Base-by-base conservation (phyloP, 805 yeast species). In the Scheffersomyces amazonensis region DNA sequence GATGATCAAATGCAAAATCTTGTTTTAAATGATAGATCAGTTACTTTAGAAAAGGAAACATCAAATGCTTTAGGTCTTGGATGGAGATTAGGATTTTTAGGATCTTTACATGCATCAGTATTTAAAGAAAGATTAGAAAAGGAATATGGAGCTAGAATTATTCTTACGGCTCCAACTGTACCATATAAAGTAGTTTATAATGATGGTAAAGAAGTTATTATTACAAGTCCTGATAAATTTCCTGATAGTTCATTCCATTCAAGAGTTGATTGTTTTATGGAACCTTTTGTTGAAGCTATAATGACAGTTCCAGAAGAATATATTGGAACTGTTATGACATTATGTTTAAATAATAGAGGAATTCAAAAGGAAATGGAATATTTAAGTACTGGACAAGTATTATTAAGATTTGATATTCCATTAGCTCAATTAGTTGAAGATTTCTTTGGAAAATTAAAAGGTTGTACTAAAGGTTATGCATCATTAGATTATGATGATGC, bases 21-120 rank as follows among this genome's bases (percentile, higher is more conserved):
- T 46, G 95, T 91, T 5, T 68, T 93, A 41, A 91, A 91, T 57
- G 99, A 91, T 56, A 77, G 97, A 51, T 83, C 96, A 1, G 98
- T 93, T 2, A 80, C 93, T 0, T 69, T 91, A 35, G 89, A 86
- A 51, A 79, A 90, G 50, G 97, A 91, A 52, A 87, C 96, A 0
- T 90, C 97, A 0, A 85, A 82, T 54, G 98, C 98, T 0, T 68
- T 91, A 40, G 99, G 99, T 0, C 93, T 90, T 53, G 99, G 99
- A 24, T 91, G 99, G 99, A 78, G 98, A 60, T 65, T 91, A 24
- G 99, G 99, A 1, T 91, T 91, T 56, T 65, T 91, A 21, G 99
- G 99, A 0, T 87, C 97, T 0, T 64, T 91, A 23, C 99, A 91
- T 66, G 97, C 98, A 0, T 83, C 95, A 8, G 97, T 91, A 1